phyloP scores from a whole-genome alignment of 2,329 filamentous ascomycete genomes.

The Phaeomoniella chlamydospora region DNA sequence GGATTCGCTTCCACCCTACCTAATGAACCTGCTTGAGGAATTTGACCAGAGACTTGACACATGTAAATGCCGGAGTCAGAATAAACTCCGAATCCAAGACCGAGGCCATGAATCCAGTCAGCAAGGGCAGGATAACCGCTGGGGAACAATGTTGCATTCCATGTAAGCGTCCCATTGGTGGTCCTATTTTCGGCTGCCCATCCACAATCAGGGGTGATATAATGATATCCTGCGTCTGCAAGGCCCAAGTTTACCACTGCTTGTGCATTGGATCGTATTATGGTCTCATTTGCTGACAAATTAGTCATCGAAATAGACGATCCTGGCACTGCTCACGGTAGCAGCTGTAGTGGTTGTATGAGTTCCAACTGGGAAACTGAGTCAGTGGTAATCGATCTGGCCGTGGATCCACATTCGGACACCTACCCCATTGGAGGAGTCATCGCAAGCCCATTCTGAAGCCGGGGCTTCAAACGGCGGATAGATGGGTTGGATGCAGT shows the following conservation, averaged over 20 bases:
- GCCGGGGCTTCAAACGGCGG: too few relatives aligned
- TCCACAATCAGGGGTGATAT: slow-evolving; percentile 44
- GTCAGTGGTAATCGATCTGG: slow-evolving; percentile 24
- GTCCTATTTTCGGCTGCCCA: slow-evolving; percentile 30
- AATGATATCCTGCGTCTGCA: slow-evolving; percentile 37
- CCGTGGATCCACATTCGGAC: neutral
- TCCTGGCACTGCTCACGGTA: too few relatives aligned
- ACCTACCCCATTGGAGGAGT: slow-evolving; percentile 17
- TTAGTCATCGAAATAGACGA: too few relatives aligned
- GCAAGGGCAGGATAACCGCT: slow-evolving; percentile 28
- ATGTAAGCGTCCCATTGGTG: slow-evolving; percentile 22
- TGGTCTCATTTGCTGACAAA: slow-evolving; percentile 26
- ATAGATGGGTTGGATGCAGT: too few relatives aligned
- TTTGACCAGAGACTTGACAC: slow-evolving; percentile 22
- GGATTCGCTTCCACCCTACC: too few relatives aligned
- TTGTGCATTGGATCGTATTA: slow-evolving; percentile 36
- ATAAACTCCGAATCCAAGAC: slow-evolving; percentile 33
- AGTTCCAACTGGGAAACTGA: slow-evolving; percentile 38
- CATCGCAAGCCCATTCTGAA: slow-evolving; percentile 11
- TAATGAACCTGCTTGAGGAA: slow-evolving; percentile 20
- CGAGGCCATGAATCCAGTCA: slow-evolving; percentile 20
- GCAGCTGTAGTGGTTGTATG: slow-evolving; percentile 43
- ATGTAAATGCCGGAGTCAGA: slow-evolving; percentile 28
- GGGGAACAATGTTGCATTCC: slow-evolving; percentile 27
- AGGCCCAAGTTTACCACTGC: slow-evolving; percentile 39